A percentile compares a stretch with the other conserved stretches of the same genome.
phyloP scores from a whole-genome alignment of 192 early-diverging fungal species.

The Diversispora eburnea region DNA sequence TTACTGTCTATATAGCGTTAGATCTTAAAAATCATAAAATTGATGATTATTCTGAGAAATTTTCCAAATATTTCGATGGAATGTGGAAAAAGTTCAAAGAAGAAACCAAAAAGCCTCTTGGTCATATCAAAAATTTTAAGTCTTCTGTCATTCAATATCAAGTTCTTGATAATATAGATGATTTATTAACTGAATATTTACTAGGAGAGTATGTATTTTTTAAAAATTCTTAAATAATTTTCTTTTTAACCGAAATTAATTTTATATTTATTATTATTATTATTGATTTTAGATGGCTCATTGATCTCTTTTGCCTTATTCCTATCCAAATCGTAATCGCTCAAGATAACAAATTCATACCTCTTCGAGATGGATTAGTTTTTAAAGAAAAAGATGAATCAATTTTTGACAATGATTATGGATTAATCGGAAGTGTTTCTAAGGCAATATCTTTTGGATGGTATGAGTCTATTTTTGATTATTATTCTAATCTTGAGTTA shows the following conservation, averaged over 20 bases:
- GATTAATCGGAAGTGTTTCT: not conserved
- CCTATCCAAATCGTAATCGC: conserved; percentile 23
- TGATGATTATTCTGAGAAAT: not conserved
- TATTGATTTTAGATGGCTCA: not conserved
- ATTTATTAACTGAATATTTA: not conserved
- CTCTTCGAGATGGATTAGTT: conserved; percentile 21
- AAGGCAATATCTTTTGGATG: conserved; percentile 19
- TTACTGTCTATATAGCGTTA: not conserved
- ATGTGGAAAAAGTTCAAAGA: not conserved
- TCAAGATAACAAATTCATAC: conserved; percentile 7
- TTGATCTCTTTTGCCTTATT: conserved; percentile 2
- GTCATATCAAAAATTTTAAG: not conserved
- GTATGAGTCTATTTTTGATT: conserved; percentile 26
- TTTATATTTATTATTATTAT: not conserved
- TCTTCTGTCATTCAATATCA: not conserved
- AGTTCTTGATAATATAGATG: not conserved
- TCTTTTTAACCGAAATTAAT: not conserved
- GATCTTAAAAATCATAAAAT: not conserved
- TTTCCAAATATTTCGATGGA: not conserved
- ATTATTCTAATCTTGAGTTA: conserved; percentile 10
- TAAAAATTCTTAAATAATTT: not conserved
- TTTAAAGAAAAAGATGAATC: not conserved
- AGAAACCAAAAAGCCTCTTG: not conserved
- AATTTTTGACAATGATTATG: not conserved
- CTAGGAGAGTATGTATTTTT: not conserved